Base-by-base conservation (phyloP, 192 early-diverging fungal genomes). In the Entomortierella chlamydospora region DNA sequence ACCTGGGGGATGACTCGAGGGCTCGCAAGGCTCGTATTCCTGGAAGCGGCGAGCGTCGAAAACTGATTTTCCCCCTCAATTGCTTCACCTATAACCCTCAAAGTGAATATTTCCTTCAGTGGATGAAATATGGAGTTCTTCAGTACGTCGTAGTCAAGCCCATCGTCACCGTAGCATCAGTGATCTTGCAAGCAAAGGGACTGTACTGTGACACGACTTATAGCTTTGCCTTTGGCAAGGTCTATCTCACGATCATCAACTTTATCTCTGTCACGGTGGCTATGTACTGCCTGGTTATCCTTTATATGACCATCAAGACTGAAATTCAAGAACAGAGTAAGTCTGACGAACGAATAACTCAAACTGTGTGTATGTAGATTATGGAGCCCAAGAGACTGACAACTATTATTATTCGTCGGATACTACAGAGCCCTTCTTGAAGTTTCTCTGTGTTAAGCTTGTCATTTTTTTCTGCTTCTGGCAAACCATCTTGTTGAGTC, bases 101-200 rank as follows among this genome's bases (percentile, higher is more conserved):
- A 0, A 70, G 72, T 2, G 83, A 83, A 54, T 83, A 83, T 41
- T 92, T 91, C 61, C 62, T 88, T 25, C 69, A 84, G 47, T 31
- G 62, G n/a, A 84, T 89, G 82, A 91, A 89, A 58, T 86, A 88
- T 63, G 86, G 87, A 6, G 90, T 94, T 33, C 59, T 94, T 25
- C 93, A 94, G 77, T 94, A 94, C 52, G 88, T 90, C 10, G 72
- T 92, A 12, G 69, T 94, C 69, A 84, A 89, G 51, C 89, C 89
- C 17, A 33, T 86, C 4, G 68, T 84, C 59, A 91, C 92, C 29
- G 55, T 93, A 22, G 74, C 87, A 17, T 84, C 90, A 4, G 85
- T 94, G 18, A 81, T 92, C 31, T 69, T 88, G 22, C 83, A 93
- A 51, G 83, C 83, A 37, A 70, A 81, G n/a, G 89, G 82, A n/a